Percentiles rank a stretch among this genome's conserved stretches.
Evolutionary conservation across 2,329 filamentous ascomycete species (phyloP).

Genomic region (Fusarium sterilihyphosum): DNA sequence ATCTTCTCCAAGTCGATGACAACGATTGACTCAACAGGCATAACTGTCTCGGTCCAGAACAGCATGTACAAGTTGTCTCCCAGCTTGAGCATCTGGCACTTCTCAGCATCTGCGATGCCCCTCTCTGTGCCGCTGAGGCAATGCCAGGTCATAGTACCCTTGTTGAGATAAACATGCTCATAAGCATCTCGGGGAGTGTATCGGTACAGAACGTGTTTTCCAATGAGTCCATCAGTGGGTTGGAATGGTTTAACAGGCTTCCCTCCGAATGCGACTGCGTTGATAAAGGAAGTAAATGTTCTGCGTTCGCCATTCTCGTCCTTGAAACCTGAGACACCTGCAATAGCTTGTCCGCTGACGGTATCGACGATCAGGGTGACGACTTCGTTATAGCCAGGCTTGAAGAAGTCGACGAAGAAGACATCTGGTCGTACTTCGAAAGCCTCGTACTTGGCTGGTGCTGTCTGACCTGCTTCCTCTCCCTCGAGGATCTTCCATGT

Average conservation of each 20-base stretch:
- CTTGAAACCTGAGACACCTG: constrained; percentile 14
- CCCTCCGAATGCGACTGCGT: not conserved
- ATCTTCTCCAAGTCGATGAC: constrained; percentile 24
- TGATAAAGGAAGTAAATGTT: constrained; percentile 17
- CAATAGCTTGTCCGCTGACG: not conserved
- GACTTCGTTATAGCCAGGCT: constrained; percentile 14
- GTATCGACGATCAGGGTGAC: constrained; percentile 13
- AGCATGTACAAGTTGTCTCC: constrained; percentile 14
- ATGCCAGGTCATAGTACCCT: constrained; percentile 24
- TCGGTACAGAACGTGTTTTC: constrained; percentile 23
- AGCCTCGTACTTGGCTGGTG: constrained; percentile 4
- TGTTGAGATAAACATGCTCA: constrained; percentile 30
- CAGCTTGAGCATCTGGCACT: constrained; percentile 25
- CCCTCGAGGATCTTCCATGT: constrained; percentile 15
- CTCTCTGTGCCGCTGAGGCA: constrained; percentile 21
- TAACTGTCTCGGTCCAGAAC: constrained; percentile 30
- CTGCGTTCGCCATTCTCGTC: not conserved
- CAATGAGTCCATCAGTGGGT: constrained; percentile 18
- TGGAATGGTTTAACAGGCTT: not conserved
- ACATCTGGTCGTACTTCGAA: constrained; percentile 19
- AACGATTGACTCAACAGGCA: constrained; percentile 25
- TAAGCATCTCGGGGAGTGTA: constrained; percentile 17
- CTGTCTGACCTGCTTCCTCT: not conserved
- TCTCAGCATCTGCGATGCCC: constrained; percentile 22
- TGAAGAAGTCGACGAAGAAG: constrained; percentile 29